Percentiles rank a stretch among this genome's conserved stretches.
phyloP scores from a whole-genome alignment of 768 basidiomycete species.

The Kwoniella sp. region DNA sequence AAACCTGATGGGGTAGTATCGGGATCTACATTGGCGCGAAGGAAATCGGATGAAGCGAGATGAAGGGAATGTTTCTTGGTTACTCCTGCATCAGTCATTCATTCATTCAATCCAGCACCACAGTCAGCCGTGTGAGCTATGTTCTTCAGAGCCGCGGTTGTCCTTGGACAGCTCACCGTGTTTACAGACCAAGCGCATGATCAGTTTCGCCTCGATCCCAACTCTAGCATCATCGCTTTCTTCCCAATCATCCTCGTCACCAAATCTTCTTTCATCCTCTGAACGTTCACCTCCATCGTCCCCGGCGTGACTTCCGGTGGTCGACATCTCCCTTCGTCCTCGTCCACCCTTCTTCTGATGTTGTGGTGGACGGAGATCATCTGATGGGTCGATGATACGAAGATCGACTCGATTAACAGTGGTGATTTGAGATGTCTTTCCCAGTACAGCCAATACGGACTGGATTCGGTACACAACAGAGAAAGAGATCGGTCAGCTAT shows the following conservation, averaged over 20 bases:
- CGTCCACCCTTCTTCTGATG: neutral
- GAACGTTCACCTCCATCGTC: neutral
- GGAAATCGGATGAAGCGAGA: constrained; percentile 45
- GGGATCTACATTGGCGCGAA: constrained; percentile 50
- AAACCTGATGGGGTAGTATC: constrained; percentile 46
- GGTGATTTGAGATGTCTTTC: constrained; percentile 36
- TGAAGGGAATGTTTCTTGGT: constrained; percentile 54
- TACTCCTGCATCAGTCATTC: constrained; percentile 36
- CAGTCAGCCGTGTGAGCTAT: neutral
- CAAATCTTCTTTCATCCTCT: constrained; percentile 17
- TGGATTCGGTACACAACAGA: constrained; percentile 3
- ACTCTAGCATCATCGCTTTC: constrained; percentile 29
- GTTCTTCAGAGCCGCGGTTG: neutral
- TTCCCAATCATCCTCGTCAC: constrained; percentile 33
- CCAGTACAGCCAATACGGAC: constrained; percentile 50
- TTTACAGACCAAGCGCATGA: constrained; percentile 53
- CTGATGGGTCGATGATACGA: constrained; percentile 34
- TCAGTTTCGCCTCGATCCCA: constrained; percentile 34
- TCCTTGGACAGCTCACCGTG: constrained; percentile 42
- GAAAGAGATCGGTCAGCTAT: neutral
- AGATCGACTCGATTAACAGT: constrained; percentile 48
- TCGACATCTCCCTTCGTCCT: constrained; percentile 3
- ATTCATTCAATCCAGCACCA: constrained; percentile 31
- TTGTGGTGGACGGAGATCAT: constrained; percentile 23
- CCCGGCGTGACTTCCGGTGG: neutral